Evolutionary conservation across 2,329 filamentous ascomycete species (phyloP).

Genomic region (Aspergillus sclerotialis): DNA sequence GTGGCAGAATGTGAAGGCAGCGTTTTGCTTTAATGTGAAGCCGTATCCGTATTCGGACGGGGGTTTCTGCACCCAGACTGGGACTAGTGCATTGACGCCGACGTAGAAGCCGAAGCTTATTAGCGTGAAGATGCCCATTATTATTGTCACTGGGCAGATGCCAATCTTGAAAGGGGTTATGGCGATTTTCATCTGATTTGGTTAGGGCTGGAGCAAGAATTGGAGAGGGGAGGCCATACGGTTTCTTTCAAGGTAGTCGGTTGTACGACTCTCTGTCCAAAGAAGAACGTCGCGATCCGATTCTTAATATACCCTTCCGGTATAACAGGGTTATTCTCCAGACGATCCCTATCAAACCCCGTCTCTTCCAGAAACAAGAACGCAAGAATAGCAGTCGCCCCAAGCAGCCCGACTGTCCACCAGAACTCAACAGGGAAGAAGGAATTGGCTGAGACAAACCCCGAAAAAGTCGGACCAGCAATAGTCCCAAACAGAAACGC

Average conservation of each 20-base stretch:
- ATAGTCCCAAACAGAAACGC: conserved; percentile 31
- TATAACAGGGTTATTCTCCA: conserved; percentile 11
- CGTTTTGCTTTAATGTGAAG: conserved; percentile 35
- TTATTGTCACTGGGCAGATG: conserved; percentile 29
- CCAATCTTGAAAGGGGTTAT: conserved; percentile 20
- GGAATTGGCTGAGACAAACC: conserved; percentile 30
- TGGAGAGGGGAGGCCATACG: too few species aligned
- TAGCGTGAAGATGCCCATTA: conserved; percentile 31
- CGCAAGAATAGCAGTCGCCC: conserved; percentile 25
- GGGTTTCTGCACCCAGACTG: conserved; percentile 35
- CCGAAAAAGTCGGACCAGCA: conserved; percentile 33
- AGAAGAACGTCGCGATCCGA: conserved; percentile 21
- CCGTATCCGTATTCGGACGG: conserved; percentile 34
- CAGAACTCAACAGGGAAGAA: conserved; percentile 37
- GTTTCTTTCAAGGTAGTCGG: conserved; percentile 18
- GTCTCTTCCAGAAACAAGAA: conserved; percentile 37
- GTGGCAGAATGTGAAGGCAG: conserved; percentile 33
- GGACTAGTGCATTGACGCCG: conserved; percentile 25
- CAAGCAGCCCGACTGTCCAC: conserved; percentile 37
- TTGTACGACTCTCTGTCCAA: conserved; percentile 14
- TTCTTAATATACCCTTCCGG: conserved; percentile 14
- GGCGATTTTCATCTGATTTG: conserved; percentile 11
- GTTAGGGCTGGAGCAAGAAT: too few species aligned
- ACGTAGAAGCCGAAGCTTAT: conserved; percentile 32
- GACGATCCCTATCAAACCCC: conserved; percentile 21